A percentile compares a stretch with the other conserved stretches of the same genome.
Conservation (phyloP, 768 basidiomycete species). For the Russula sp. region DNA sequence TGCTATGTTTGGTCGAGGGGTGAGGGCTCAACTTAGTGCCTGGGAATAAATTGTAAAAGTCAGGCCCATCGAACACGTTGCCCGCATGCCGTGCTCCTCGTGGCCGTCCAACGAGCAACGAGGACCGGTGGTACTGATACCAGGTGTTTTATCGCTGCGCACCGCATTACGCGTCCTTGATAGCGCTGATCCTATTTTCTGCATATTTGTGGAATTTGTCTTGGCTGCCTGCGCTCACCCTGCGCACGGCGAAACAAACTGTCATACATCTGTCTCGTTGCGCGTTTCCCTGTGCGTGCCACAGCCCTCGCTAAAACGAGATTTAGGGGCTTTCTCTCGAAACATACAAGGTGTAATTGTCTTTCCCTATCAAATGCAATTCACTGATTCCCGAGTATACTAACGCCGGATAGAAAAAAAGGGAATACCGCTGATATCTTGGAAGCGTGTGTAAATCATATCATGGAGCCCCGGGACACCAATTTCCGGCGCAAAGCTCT, state of each 20-base stretch:
- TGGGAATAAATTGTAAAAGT: background rate
- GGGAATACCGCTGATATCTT: background rate
- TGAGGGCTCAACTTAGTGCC: conserved; percentile 1
- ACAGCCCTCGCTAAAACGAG: background rate
- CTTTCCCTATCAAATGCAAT: background rate
- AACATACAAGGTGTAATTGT: background rate
- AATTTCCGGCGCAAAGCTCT: conserved; percentile 13
- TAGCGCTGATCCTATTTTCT: background rate
- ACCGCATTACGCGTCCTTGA: background rate
- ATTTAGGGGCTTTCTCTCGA: background rate
- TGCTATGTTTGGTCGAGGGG: conserved; percentile 4
- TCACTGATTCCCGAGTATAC: background rate
- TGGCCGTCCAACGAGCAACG: background rate
- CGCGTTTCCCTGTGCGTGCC: background rate
- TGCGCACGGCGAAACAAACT: background rate
- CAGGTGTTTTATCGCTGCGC: background rate
- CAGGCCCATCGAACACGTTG: conserved; percentile 11
- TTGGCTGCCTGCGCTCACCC: background rate
- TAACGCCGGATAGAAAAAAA: conserved; percentile 14
- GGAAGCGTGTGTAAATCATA: background rate
- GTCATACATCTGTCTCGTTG: background rate
- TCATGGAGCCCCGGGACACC: conserved; percentile 6
- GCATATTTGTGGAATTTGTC: background rate
- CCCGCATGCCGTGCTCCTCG: conserved; percentile 16
- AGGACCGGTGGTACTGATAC: background rate